These are phyloP conservation scores for Blechomonas ayalai DNA, from an alignment of 208 protist species.

Conservation along the genomic window DNA sequence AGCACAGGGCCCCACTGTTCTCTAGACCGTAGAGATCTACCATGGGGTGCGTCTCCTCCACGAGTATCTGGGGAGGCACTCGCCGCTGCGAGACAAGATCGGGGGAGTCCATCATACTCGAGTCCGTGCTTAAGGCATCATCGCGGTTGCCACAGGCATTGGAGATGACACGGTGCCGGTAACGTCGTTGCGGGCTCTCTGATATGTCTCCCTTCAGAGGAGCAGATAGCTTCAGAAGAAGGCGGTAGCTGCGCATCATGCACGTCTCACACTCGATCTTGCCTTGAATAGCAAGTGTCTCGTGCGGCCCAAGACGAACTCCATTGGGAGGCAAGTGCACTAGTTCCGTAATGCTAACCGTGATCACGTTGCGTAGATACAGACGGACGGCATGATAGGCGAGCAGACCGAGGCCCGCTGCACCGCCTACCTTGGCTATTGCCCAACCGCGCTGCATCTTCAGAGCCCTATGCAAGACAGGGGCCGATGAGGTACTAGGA, in stretches of 20 bases:
- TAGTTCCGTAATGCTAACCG: constrained; percentile 66
- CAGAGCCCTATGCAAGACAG: too few relatives aligned
- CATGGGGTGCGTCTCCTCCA: constrained; percentile 26
- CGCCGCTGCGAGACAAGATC: constrained; percentile 7
- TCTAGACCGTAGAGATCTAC: constrained; percentile 35
- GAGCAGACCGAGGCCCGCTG: constrained; percentile 18
- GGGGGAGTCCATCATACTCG: too few relatives aligned
- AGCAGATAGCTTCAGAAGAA: constrained; percentile 56
- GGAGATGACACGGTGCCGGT: too few relatives aligned
- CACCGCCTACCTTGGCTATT: constrained; percentile 13
- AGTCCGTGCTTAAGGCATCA: too few relatives aligned
- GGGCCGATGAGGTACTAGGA: too few relatives aligned
- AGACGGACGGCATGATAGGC: constrained; percentile 34
- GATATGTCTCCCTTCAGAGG: constrained; percentile 22
- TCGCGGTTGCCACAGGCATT: too few relatives aligned
- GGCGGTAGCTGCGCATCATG: constrained; percentile 74
- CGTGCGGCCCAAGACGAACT: neutral
- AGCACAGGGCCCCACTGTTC: constrained; percentile 18
- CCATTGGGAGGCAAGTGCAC: constrained; percentile 43
- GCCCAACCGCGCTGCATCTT: too few relatives aligned
- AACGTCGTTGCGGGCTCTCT: constrained; percentile 3
- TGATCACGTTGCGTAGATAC: constrained; percentile 66
- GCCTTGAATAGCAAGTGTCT: constrained; percentile 22
- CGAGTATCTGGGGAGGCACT: constrained; percentile 12
- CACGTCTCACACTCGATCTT: constrained; percentile 63